Conservation (phyloP, 495 filamentous ascomycete genomes). For the Penicillium pancosmium region DNA sequence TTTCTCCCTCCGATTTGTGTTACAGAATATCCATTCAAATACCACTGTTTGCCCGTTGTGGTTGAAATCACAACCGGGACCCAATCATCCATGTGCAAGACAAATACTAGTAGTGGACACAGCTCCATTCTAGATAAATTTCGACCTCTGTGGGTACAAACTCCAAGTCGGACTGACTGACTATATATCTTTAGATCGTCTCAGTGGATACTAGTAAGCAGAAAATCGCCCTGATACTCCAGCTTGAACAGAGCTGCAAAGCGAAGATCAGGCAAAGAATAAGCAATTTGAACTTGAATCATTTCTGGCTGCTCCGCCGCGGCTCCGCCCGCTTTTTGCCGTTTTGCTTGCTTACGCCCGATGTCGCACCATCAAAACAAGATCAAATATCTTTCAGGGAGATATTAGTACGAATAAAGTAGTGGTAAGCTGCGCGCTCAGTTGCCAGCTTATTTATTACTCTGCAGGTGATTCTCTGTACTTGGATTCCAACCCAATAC, state of each 20-base stretch:
- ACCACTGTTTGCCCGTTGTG: conserved; percentile 23
- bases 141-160: no score
- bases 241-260: not conserved
- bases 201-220: no score
- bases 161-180: no score
- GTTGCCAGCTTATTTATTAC: no score
- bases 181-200: no score
- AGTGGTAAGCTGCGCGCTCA: no score
- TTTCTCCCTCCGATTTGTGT: conserved; percentile 2
- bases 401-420: no score
- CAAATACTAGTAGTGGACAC: not conserved
- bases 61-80: not conserved
- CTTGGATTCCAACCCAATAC: no score
- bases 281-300: not conserved
- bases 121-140: no score
- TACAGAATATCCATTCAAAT: conserved; percentile 15
- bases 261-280: conserved; percentile 2
- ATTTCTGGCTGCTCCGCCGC: not conserved
- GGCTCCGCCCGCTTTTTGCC: not conserved
- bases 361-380: not conserved
- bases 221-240: not conserved
- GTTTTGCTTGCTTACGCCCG: not conserved
- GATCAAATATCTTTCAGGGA: not conserved
- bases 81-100: not conserved
- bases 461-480: no score